Base-by-base conservation (phyloP, 768 basidiomycete species). In the Gelatoporia subvermispora region DNA sequence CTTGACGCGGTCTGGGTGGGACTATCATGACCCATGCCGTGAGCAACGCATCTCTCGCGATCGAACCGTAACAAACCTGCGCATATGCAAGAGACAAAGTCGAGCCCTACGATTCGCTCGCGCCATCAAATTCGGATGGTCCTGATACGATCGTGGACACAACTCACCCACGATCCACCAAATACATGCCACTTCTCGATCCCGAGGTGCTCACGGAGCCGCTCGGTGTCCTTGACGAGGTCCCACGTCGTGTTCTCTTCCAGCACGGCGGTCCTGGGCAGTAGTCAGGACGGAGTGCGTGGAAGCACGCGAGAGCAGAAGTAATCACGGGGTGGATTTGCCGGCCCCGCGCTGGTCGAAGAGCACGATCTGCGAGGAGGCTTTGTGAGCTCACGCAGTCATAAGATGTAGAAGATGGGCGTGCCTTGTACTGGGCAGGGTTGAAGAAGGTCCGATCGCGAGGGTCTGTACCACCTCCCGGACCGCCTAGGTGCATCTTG, bases 241-340 rank as follows among this genome's bases (percentile, higher is more conserved):
- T 92, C 85, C 90, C 89, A 93, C 4, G 93, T 96, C 2, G 92
- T 96, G 66, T 97, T 97, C 43, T 93, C 85, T 55, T 88, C 84
- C 2, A 85, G 66, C 25, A 66, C 85, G 8, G 93, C 92, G 47
- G 63, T 76, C 66, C 88, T 92, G 57, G 17, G 48, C n/a, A 49
- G 43, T 53, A 45, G 37, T 45, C 10, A 45, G 46, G 37, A 20
- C 41, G 31, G 24, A 5, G 28, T 31, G 28, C 28, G 28, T 13
- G 28, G 7, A 13, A 31, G 28, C 28, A 31, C 28, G 28, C 43
- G n/a, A 9, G 24, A 28, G 0, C 5, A 23, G 16, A 50, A 35
- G 35, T 31, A 72, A 83, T 52, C 64, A 89, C 81, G 93, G 93
- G 0, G 76, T 88, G 16, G 88, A 91, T 58, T 89, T 85, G 17